Percentiles rank a stretch among this genome's conserved stretches.
Conservation (phyloP, 179 eudicot genomes). For the Heliamphora pulchella region DNA sequence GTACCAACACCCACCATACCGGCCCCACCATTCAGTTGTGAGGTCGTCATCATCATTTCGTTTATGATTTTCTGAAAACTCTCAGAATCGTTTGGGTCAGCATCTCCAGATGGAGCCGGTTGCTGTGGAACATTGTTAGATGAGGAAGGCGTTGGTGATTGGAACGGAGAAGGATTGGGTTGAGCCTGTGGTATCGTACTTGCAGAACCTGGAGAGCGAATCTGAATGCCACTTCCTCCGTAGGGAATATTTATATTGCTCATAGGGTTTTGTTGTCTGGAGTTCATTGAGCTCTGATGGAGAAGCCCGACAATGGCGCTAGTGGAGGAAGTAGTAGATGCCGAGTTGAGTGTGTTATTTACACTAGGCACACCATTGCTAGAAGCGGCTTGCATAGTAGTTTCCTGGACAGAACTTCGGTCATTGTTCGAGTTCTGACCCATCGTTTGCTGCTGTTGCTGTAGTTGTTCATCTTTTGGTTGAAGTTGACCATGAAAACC, state of each 20-base stretch:
- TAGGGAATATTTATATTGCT: slow-evolving; percentile 42
- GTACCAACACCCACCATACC: slow-evolving; percentile 44
- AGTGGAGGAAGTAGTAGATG: slow-evolving; percentile 41
- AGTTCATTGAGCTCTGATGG: slow-evolving; percentile 72
- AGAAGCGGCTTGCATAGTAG: slow-evolving; percentile 40
- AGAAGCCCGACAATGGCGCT: slow-evolving; percentile 59
- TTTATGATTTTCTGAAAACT: slow-evolving; percentile 76
- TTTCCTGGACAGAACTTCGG: slow-evolving; percentile 40
- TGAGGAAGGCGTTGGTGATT: slow-evolving; percentile 57
- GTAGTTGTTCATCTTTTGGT: slow-evolving; percentile 47
- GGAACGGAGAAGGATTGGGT: slow-evolving; percentile 50
- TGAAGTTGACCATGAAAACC: slow-evolving; percentile 50
- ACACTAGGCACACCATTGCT: slow-evolving; percentile 46
- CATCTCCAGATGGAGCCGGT: slow-evolving; percentile 38
- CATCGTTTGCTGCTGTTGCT: slow-evolving; percentile 34
- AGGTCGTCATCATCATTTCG: slow-evolving; percentile 63
- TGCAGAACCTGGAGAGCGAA: slow-evolving; percentile 56
- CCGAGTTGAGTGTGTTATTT: slow-evolving; percentile 41
- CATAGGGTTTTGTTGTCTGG: slow-evolving; percentile 49
- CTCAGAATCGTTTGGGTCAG: slow-evolving; percentile 54
- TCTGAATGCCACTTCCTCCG: slow-evolving; percentile 40
- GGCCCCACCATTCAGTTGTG: slow-evolving; percentile 46
- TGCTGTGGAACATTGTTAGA: slow-evolving; percentile 54
- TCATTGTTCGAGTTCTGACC: slow-evolving; percentile 48
- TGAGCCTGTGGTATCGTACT: slow-evolving; percentile 45